Conservation (phyloP, 805 yeast species). For the Pichia paraexigua region DNA sequence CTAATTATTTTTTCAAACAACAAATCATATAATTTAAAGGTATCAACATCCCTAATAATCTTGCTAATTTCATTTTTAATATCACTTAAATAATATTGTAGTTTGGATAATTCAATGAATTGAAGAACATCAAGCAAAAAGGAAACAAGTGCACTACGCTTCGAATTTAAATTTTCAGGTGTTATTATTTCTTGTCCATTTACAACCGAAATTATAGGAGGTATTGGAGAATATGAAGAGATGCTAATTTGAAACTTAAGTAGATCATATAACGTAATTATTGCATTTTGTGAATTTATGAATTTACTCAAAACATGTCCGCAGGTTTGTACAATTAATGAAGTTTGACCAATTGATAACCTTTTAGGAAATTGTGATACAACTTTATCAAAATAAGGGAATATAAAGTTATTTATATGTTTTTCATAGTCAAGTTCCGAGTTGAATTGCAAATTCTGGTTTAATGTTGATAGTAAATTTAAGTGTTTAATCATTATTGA, state of each 20-base stretch:
- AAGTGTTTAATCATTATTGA: slow-evolving; percentile 41
- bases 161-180: slow-evolving; percentile 20
- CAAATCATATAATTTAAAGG: slow-evolving; percentile 29
- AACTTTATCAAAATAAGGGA: slow-evolving; percentile 17
- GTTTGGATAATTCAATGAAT: slow-evolving; percentile 36
- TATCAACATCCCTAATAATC: slow-evolving; percentile 26
- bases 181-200: slow-evolving; percentile 11
- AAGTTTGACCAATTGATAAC: slow-evolving; percentile 47
- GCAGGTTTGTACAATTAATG: slow-evolving; percentile 48
- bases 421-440: neutral
- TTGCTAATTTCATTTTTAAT: slow-evolving; percentile 32
- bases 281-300: neutral
- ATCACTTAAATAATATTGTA: slow-evolving; percentile 41
- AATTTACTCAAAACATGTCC: slow-evolving; percentile 22
- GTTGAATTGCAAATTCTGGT: neutral
- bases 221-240: slow-evolving; percentile 8
- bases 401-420: neutral
- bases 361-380: slow-evolving; percentile 48
- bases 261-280: slow-evolving; percentile 3
- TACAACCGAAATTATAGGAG: neutral
- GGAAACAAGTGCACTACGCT: slow-evolving; percentile 39
- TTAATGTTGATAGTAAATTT: slow-evolving; percentile 15
- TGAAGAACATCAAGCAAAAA: slow-evolving; percentile 46
- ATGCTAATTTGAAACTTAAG: slow-evolving; percentile 1
- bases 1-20: slow-evolving; percentile 43